phyloP scores from a whole-genome alignment of 768 basidiomycete genomes.

The Tricholoma sp. region DNA sequence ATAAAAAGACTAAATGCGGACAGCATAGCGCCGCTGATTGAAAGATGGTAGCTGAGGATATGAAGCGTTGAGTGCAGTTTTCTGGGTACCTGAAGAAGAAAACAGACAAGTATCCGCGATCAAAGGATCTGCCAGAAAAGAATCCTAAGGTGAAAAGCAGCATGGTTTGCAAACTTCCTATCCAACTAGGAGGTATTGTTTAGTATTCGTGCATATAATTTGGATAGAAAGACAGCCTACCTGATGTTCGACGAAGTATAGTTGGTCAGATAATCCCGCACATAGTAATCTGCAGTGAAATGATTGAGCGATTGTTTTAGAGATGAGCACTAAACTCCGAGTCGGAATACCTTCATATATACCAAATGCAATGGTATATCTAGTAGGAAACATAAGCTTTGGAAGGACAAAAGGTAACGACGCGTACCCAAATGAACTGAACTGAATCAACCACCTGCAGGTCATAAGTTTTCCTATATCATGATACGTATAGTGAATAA shows the following conservation, averaged over 20 bases:
- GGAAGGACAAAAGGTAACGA: not conserved
- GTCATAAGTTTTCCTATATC: not conserved
- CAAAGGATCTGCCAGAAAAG: conserved; percentile 42
- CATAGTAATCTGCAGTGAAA: conserved; percentile 10
- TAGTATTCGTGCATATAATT: not conserved
- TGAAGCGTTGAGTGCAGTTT: not conserved
- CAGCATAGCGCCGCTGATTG: conserved; percentile 16
- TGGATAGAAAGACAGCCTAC: conserved; percentile 5
- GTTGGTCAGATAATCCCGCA: conserved; percentile 17
- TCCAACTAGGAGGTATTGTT: conserved; percentile 27
- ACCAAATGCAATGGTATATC: not conserved
- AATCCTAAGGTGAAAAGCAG: conserved; percentile 43
- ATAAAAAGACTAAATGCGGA: conserved; percentile 15
- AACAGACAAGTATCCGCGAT: conserved; percentile 45
- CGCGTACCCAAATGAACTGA: not conserved
- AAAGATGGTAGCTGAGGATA: conserved; percentile 16
- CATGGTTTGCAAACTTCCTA: conserved; percentile 50
- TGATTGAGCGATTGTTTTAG: not conserved
- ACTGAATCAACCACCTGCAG: not conserved
- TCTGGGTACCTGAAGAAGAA: not conserved
- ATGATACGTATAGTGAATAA: not conserved
- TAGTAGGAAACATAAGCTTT: not conserved
- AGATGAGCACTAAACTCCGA: no score
- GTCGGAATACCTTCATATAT: not conserved
- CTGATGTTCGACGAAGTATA: conserved; percentile 16